Conservation (phyloP, 2,329 filamentous ascomycete genomes). For the Fusarium aywerte region DNA sequence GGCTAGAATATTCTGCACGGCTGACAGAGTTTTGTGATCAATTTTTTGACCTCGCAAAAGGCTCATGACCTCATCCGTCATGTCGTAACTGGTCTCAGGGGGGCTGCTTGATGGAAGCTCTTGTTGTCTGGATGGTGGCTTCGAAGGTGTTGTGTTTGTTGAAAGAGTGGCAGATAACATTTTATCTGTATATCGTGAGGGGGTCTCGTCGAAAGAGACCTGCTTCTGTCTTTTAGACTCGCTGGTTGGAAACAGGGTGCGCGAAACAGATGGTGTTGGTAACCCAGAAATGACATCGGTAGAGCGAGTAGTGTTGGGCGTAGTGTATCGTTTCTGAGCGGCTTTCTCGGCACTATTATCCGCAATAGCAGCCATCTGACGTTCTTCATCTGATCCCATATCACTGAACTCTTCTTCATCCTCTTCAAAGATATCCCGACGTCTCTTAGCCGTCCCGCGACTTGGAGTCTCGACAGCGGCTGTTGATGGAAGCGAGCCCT, state of each 20-base stretch:
- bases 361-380: slow-evolving; percentile 50
- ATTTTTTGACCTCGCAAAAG: slow-evolving; percentile 60
- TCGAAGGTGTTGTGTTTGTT: slow-evolving; percentile 29
- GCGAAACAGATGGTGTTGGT: slow-evolving; percentile 52
- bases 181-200: slow-evolving; percentile 3
- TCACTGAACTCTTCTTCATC: slow-evolving; percentile 50
- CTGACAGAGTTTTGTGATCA: slow-evolving; percentile 50
- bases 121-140: slow-evolving; percentile 4
- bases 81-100: slow-evolving; percentile 44
- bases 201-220: slow-evolving; percentile 47
- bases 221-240: slow-evolving; percentile 49
- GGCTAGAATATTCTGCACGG: slow-evolving; percentile 60
- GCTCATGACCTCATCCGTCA: slow-evolving; percentile 60
- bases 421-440: slow-evolving; percentile 45
- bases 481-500: neutral
- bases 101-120: slow-evolving; percentile 30
- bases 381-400: slow-evolving; percentile 54
- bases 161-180: slow-evolving; percentile 25
- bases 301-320: slow-evolving; percentile 43
- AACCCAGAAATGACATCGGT: slow-evolving; percentile 43
- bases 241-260: slow-evolving; percentile 51
- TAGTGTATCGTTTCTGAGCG: slow-evolving; percentile 35
- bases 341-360: slow-evolving; percentile 51
- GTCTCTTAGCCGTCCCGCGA: slow-evolving; percentile 46
- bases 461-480: slow-evolving; percentile 32